Percentiles rank a stretch among this genome's conserved stretches.
Conservation (phyloP, 2,329 filamentous ascomycete genomes). For the Claviceps digitariae region DNA sequence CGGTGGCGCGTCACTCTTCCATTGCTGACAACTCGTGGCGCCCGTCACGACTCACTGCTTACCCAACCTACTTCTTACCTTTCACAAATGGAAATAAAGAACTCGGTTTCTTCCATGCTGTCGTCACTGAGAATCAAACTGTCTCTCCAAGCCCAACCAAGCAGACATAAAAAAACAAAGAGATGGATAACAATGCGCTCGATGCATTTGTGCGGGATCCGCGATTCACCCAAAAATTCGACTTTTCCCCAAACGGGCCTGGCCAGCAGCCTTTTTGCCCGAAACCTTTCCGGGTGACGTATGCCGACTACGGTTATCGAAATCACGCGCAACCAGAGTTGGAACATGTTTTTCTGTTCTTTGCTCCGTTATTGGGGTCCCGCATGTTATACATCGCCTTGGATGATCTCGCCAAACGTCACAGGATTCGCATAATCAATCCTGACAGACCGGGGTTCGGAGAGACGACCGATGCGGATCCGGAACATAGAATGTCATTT, state of each 20-base stretch:
- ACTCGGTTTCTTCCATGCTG: too few species aligned
- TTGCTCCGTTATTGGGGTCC: conserved; percentile 14
- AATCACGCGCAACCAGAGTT: conserved; percentile 12
- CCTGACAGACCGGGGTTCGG: conserved; percentile 24
- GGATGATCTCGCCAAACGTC: conserved; percentile 17
- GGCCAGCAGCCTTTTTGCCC: conserved; percentile 3
- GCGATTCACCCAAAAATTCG: conserved; percentile 13
- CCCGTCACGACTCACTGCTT: background rate
- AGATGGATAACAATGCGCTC: background rate
- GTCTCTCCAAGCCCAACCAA: too few species aligned
- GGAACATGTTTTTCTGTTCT: conserved; percentile 18
- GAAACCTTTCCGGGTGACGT: conserved; percentile 5
- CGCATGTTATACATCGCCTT: conserved; percentile 19
- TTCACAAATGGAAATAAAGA: too few species aligned
- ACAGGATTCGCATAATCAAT: conserved; percentile 20
- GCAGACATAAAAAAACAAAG: too few species aligned
- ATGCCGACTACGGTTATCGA: conserved; percentile 17
- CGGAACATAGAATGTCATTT: conserved; percentile 5
- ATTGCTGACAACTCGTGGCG: background rate
- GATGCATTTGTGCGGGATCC: conserved; percentile 6
- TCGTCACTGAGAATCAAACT: too few species aligned
- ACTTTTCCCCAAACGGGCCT: conserved; percentile 8
- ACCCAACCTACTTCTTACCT: background rate
- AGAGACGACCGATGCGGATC: conserved; percentile 15
- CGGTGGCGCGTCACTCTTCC: background rate